A percentile compares a stretch with the other conserved stretches of the same genome.
These are phyloP conservation scores for Dictyostelium intermedium DNA, from an alignment of 78 protist genomes.

Conservation along the genomic window DNA sequence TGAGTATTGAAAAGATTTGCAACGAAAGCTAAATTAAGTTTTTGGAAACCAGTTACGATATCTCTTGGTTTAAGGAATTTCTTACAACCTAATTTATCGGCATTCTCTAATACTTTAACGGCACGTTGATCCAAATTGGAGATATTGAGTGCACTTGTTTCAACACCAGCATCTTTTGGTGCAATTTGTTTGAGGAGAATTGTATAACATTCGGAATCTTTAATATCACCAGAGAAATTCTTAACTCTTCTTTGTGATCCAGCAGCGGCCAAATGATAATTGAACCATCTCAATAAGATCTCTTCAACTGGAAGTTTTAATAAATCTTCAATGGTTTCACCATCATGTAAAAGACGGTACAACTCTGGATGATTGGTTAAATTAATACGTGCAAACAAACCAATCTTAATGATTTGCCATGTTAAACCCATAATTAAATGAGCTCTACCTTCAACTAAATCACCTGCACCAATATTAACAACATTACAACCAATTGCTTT, in stretches of 20 bases:
- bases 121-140: conserved; percentile 88
- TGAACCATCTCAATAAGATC: conserved; percentile 96
- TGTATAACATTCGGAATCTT: conserved; percentile 89
- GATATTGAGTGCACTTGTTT: conserved; percentile 71
- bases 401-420: conserved; percentile 97
- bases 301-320: conserved; percentile 92
- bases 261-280: conserved; percentile 93
- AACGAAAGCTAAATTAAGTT: conserved; percentile 96
- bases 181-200: conserved; percentile 92
- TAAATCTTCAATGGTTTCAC: conserved; percentile 94
- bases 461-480: conserved; percentile 93
- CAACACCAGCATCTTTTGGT: conserved; percentile 76
- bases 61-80: conserved; percentile 89
- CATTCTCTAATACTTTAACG: conserved; percentile 84
- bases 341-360: conserved; percentile 91
- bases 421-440: conserved; percentile 95
- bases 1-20: conserved; percentile 96
- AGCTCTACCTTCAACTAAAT: conserved; percentile 84
- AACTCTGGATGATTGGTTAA: conserved; percentile 93
- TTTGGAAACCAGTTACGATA: conserved; percentile 90
- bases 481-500: conserved; percentile 93
- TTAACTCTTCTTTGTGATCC: conserved; percentile 87
- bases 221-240: conserved; percentile 93
- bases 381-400: conserved; percentile 89
- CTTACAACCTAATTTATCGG: conserved; percentile 92